Base-by-base conservation (phyloP, 2,329 filamentous ascomycete species). In the Coniochaeta prunicola region DNA sequence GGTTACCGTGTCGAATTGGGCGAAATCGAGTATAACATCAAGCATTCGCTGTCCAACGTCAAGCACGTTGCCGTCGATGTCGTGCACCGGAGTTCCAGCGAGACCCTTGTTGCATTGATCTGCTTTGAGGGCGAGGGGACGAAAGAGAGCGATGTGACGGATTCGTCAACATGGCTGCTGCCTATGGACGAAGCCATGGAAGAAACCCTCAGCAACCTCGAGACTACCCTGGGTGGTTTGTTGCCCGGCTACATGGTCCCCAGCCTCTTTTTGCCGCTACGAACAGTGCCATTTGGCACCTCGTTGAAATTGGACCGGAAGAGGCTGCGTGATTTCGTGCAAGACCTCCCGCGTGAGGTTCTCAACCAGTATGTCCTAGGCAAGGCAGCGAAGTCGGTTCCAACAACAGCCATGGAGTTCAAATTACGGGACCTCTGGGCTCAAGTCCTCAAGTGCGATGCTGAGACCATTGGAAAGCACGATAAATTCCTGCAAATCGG, bases 21-120 rank as follows among this genome's bases (percentile, higher is more conserved):
- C 12, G 78, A 76, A 66, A 76, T 76, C 56, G 80, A 76, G 68
- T 69, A 70, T 78, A 81, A 57, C 65, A 88, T 64, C 73, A 89
- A 65, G 70, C 79, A 70, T 53, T 61, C 60, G 34, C 61, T 68
- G 58, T 55, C 70, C 66, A 59, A 70, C 59, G 58, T 65, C 5
- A 66, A 74, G 57, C 61, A 45, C 61, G 15, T n/a, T 64, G 36
- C 34, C 17, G 34, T 36, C 34, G 34, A 36, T 8, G 34, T 36
- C 7, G 7, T 36, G 34, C 7, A 36, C 4, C 34, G 13, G 6
- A 7, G 12, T 33, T 6, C 31, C 31, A 33, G 6, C 12, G 31
- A 6, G 6, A 33, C 31, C 6, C 12, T 33, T 6, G 31, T 15
- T 36, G 34, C n/a, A n/a, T n/a, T n/a, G n/a, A n/a, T n/a, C n/a